phyloP scores from a whole-genome alignment of 768 basidiomycete genomes.

The Leccinellum luteum region DNA sequence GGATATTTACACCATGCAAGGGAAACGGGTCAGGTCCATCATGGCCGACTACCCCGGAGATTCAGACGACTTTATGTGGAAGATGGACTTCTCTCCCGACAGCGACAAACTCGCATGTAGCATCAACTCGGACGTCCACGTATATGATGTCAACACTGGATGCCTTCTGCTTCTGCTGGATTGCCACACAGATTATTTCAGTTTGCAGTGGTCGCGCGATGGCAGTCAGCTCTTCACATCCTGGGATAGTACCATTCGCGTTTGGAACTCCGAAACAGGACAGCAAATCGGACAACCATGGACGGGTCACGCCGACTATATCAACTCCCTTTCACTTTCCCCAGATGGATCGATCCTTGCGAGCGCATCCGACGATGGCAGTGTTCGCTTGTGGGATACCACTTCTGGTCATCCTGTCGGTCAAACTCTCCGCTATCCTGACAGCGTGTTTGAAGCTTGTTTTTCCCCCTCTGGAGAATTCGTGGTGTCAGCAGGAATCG shows the following conservation, averaged over 20 bases:
- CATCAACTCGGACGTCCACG: not conserved
- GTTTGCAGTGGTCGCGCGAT: not conserved
- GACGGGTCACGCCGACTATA: not conserved
- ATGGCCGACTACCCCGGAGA: too few species aligned
- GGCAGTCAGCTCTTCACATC: not conserved
- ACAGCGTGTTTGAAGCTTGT: rapidly evolving
- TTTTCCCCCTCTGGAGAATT: not conserved
- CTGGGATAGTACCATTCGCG: not conserved
- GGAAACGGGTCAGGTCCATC: not conserved
- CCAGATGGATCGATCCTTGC: not conserved
- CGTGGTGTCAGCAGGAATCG: not conserved
- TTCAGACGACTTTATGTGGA: too few species aligned
- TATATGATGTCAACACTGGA: not conserved
- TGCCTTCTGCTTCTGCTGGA: not conserved
- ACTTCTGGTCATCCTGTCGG: not conserved
- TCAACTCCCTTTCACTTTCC: not conserved
- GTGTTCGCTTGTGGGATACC: not conserved
- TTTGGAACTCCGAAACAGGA: not conserved
- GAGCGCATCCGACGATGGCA: not conserved
- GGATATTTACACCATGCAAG: not conserved
- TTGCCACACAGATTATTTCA: not conserved
- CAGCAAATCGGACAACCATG: not conserved
- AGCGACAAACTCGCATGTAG: not conserved
- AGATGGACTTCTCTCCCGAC: not conserved
- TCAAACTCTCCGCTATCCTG: not conserved